Base-by-base conservation (phyloP, 495 filamentous ascomycete genomes). In the Aspergillus sclerotioniger region DNA sequence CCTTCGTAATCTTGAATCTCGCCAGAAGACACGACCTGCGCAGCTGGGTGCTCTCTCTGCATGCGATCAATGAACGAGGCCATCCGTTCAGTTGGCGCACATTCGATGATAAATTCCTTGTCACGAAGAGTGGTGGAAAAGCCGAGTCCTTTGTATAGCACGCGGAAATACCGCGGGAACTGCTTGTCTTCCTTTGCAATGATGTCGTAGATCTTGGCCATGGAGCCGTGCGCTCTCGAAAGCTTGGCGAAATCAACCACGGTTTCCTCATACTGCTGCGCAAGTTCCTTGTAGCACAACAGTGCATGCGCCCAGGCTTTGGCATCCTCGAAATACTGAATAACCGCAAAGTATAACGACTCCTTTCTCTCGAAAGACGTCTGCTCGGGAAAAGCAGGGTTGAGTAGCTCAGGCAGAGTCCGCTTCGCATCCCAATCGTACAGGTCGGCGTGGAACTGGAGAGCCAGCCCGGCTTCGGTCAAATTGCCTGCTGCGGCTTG, bases 61-160 rank as follows among this genome's bases (percentile, higher is more conserved):
- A 98, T 88, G 43, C 90, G 87, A 70, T 99, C 93, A 20, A 90
- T 90, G 68, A 99, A 98, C 8, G 83, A 84, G 3, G 86, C 81
- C 55, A 89, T 84, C 15, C 87, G 85, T 67, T 98, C 95, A 5
- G 76, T 84, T 1, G 88, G 80, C 8, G 84, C 82, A 3, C 86
- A 91, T 73, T 98, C 90, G 58, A 93, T 95, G 47, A 99, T 88
- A 67, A 91, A 98, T 54, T 96, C 88, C 73, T 96, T 95, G 68
- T 97, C 92, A 51, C 91, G 82, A 44, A 98, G 67, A 37, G 79
- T 86, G 3, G 81, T 49, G 10, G 90, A 90, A 72, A 98, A 98
- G 0, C 95, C 94, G 51, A 98, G 84, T 17, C 94, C 94, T 66
- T 87, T 88, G 76, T 92, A 99, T 35, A 87, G 79, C 20, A 98